These are phyloP conservation scores for Hypomontagnella monticulosa DNA, from an alignment of 495 filamentous ascomycete genomes.

Conservation along the genomic window DNA sequence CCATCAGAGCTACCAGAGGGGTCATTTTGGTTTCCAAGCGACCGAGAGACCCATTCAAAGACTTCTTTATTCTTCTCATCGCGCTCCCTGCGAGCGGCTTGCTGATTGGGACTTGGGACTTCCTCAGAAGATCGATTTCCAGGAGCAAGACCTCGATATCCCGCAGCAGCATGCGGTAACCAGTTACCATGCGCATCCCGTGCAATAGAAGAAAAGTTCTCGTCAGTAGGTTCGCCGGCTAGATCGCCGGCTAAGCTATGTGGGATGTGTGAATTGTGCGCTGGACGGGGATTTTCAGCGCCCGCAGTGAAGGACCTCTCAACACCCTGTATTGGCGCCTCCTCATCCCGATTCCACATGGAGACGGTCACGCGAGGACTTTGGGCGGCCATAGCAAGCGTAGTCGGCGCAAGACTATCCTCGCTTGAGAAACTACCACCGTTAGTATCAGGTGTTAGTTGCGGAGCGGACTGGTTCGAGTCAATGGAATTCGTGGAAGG, in stretches of 20 bases:
- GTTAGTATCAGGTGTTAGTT: conserved; percentile 60
- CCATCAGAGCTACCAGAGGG: conserved; percentile 9
- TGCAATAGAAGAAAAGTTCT: conserved; percentile 11
- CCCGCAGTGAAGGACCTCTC: conserved; percentile 42
- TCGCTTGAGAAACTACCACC: conserved; percentile 59
- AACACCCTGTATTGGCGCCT: conserved; percentile 39
- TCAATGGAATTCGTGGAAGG: conserved; percentile 42
- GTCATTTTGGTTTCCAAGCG: conserved; percentile 21
- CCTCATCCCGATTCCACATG: conserved; percentile 55
- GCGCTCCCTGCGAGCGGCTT: conserved; percentile 45
- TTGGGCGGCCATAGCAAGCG: conserved; percentile 50
- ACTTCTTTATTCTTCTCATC: conserved; percentile 55
- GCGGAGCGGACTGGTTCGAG: conserved; percentile 43
- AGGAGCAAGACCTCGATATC: conserved; percentile 57
- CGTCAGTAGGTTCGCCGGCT: conserved; percentile 27
- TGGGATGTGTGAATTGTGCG: conserved; percentile 29
- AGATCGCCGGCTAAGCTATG: conserved; percentile 42
- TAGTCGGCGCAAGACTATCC: conserved; percentile 51
- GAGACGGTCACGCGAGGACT: conserved; percentile 62
- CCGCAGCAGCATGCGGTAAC: conserved; percentile 48
- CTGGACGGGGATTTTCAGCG: conserved; percentile 27
- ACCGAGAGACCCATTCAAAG: conserved; percentile 52
- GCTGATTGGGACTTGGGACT: conserved; percentile 53
- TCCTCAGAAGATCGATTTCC: conserved; percentile 50
- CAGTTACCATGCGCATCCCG: conserved; percentile 53